phyloP scores from a whole-genome alignment of 2,329 filamentous ascomycete species.

The Cladobotryum protrusum region DNA sequence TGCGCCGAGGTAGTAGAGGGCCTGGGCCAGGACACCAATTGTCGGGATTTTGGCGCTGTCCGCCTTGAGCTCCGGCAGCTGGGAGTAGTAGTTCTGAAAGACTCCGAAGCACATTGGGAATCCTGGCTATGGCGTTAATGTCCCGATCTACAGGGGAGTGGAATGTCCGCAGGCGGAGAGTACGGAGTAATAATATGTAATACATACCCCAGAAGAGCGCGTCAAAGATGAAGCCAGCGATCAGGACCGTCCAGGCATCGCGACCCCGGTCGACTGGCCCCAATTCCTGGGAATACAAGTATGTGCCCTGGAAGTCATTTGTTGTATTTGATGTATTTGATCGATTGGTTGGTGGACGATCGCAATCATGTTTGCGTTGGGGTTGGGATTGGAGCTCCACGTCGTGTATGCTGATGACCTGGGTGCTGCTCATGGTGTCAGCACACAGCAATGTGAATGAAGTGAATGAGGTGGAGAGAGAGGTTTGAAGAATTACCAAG shows the following conservation, averaged over 20 bases:
- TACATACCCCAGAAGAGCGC: constrained; percentile 18
- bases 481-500: too few relatives aligned
- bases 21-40: constrained; percentile 21
- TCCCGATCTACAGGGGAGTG: neutral
- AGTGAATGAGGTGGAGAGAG: too few relatives aligned
- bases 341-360: neutral
- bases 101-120: constrained; percentile 24
- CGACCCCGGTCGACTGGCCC: constrained; percentile 19
- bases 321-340: too few relatives aligned
- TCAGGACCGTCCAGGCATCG: constrained; percentile 19
- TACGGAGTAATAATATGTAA: neutral
- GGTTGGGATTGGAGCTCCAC: too few relatives aligned
- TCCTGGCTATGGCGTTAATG: constrained; percentile 2
- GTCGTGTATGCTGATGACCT: too few relatives aligned
- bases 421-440: too few relatives aligned
- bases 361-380: neutral
- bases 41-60: constrained; percentile 18
- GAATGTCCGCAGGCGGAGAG: neutral
- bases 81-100: constrained; percentile 24
- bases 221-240: constrained; percentile 19
- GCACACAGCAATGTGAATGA: too few relatives aligned
- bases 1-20: constrained; percentile 21
- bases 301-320: neutral
- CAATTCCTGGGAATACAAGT: constrained; percentile 5
- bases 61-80: constrained; percentile 17